Conservation (phyloP, 106 monocot species). For the Apostasia shenzhenica region DNA sequence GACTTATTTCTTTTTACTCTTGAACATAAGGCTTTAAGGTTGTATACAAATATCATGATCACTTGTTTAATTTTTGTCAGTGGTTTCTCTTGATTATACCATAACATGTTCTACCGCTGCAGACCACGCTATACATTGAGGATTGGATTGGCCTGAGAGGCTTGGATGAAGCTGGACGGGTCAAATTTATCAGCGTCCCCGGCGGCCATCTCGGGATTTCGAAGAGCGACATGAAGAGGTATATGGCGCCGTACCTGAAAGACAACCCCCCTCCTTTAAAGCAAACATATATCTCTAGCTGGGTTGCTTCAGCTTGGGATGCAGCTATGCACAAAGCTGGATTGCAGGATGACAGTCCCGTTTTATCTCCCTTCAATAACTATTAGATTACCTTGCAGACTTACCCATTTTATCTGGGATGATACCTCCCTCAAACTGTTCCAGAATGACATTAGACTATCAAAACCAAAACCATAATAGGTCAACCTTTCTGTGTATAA, state of each 20-base stretch:
- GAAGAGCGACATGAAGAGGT: conserved; percentile 54
- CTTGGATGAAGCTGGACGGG: conserved; percentile 65
- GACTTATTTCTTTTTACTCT: no score
- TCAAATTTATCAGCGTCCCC: conserved; percentile 44
- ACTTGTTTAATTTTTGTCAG: no score
- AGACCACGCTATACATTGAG: conserved; percentile 74
- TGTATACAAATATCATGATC: no score
- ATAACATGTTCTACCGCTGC: neutral
- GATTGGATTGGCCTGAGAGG: conserved; percentile 86
- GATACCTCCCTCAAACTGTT: no score
- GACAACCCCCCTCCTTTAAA: conserved; percentile 1
- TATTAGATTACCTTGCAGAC: neutral
- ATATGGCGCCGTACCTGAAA: conserved; percentile 62
- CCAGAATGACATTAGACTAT: no score
- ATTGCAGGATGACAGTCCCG: neutral
- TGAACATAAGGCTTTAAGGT: no score
- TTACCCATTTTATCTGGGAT: no score
- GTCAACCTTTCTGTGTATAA: no score
- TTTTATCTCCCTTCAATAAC: conserved; percentile 5
- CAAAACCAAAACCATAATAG: no score
- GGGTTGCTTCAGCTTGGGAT: conserved; percentile 13
- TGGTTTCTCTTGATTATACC: no score
- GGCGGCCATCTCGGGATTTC: conserved; percentile 77
- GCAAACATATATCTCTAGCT: neutral
- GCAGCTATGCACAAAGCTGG: neutral